These are phyloP conservation scores for Pleurostoma richardsiae DNA, from an alignment of 2,329 filamentous ascomycete genomes.

Conservation along the genomic window DNA sequence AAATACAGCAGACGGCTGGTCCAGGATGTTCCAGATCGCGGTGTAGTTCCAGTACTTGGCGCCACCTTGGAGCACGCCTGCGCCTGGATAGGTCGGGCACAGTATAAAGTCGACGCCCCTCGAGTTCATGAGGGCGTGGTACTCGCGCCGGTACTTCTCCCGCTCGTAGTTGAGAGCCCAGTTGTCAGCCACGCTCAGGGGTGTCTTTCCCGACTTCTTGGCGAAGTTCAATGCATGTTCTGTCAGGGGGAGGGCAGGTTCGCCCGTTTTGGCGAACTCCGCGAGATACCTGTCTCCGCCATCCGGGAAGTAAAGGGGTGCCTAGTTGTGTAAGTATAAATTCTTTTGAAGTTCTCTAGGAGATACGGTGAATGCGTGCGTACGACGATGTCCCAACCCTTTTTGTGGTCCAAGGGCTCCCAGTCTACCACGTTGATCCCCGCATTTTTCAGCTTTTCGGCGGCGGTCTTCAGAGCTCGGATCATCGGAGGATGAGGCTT, in stretches of 20 bases:
- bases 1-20: conserved; percentile 18
- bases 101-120: conserved; percentile 19
- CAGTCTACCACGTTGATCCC: conserved; percentile 10
- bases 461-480: conserved; percentile 3
- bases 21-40: conserved; percentile 24
- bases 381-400: conserved; percentile 5
- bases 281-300: conserved; percentile 3
- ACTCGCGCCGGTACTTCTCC: conserved; percentile 7
- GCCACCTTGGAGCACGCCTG: conserved; percentile 11
- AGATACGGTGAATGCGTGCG: background rate
- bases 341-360: background rate
- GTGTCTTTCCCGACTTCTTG: conserved; percentile 1
- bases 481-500: conserved; percentile 8
- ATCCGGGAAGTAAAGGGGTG: conserved; percentile 3
- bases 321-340: background rate
- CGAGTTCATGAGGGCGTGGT: conserved; percentile 12
- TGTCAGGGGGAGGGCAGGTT: conserved; percentile 9
- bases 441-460: conserved; percentile 2
- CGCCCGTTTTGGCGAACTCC: conserved; percentile 6
- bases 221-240: conserved; percentile 8
- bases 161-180: conserved; percentile 4
- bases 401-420: conserved; percentile 7
- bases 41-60: conserved; percentile 21
- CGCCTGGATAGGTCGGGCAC: conserved; percentile 17
- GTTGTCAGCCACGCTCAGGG: conserved; percentile 5